A percentile compares a stretch with the other conserved stretches of the same genome.
These are phyloP conservation scores for Ganoderma leucocontextum DNA, from an alignment of 1,284 basidiomycete species.

Conservation along the genomic window DNA sequence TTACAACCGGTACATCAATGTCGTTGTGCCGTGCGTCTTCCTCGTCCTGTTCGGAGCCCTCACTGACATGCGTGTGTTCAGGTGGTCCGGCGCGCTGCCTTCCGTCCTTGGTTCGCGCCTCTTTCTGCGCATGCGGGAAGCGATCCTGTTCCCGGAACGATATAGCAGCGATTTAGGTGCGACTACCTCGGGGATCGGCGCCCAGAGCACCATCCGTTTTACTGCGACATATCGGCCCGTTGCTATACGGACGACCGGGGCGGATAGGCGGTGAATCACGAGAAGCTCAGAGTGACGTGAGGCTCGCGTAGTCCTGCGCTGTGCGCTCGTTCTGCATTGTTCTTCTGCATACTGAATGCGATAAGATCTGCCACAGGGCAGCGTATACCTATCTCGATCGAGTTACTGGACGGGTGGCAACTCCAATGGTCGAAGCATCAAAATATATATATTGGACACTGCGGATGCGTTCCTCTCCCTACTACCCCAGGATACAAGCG, in stretches of 20 bases:
- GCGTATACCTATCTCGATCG: background rate
- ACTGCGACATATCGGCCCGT: background rate
- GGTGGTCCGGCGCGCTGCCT: conserved; percentile 39
- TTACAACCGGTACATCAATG: conserved; percentile 36
- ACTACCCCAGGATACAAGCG: background rate
- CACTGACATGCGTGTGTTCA: conserved; percentile 9
- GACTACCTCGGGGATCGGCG: background rate
- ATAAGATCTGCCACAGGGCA: background rate
- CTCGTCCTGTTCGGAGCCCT: background rate
- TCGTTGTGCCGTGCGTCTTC: conserved; percentile 39
- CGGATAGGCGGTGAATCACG: background rate
- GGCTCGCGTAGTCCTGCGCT: background rate
- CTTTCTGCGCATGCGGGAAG: conserved; percentile 33
- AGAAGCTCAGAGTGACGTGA: background rate
- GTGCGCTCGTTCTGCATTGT: background rate
- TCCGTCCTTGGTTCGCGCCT: conserved; percentile 32
- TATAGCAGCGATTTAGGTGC: background rate
- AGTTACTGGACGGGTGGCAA: background rate
- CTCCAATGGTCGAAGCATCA: background rate
- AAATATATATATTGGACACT: background rate
- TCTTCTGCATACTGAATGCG: background rate
- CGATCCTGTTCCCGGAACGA: conserved; percentile 15
- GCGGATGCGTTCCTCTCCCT: background rate
- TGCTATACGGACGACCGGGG: background rate
- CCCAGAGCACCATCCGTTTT: background rate